Percentiles rank a stretch among this genome's conserved stretches.
Conservation (phyloP, 306 rosid species). For the Medicago truncatula region MtrunA17r5.0-ANR NC_053048.1:43194001-43194500, state of each 20-base stretch:
- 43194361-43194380: conserved; percentile 76
- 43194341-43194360: conserved; percentile 70
- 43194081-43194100: no score
- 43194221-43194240: conserved; percentile 54
- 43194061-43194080: conserved; percentile 26
- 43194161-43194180: conserved; percentile 9
- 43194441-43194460: not conserved
- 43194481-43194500: not conserved
- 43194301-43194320: conserved; percentile 55
- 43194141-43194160: conserved; percentile 51
- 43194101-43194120: conserved; percentile 53
- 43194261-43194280: conserved; percentile 89
- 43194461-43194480: not conserved
- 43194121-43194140: conserved; percentile 68
- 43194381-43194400: conserved; percentile 70
- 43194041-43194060: conserved; percentile 94
- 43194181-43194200: conserved; percentile 3
- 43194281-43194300: conserved; percentile 45
- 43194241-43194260: conserved; percentile 51
- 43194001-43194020: conserved; percentile 88
- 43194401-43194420: conserved; percentile 22
- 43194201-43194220: conserved; percentile 24
- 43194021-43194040: conserved; percentile 81
- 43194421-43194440: not conserved
- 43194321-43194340: conserved; percentile 65